Base-by-base conservation (phyloP, 2,329 filamentous ascomycete genomes). In the Aspergillus spinulosporus region DNA sequence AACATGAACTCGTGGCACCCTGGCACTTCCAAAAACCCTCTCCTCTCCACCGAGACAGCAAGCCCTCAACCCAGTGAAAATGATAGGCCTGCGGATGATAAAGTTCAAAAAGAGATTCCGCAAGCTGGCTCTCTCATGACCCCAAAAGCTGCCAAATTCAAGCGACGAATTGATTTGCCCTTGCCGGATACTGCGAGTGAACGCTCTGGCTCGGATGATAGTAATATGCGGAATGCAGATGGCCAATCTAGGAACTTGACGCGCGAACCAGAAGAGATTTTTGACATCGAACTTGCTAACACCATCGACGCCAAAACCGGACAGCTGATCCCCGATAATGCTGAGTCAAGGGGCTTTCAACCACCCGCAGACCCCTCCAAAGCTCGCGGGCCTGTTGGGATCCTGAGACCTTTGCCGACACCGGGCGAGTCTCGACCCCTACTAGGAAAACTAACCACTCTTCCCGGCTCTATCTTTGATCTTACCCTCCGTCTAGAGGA, bases 391-490 rank as follows among this genome's bases (percentile, higher is more conserved):
- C 54, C 56, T 48, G 49, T 37, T 40, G 50, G 29, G 49, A 58
- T 54, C 44, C 51, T 54, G 34, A 51, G 58, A 44, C 28, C 52
- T 29, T 31, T 62, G 11, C 37, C 52, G 40, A 60, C 64, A 8
- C 74, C 74, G n/a, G 54, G 66, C 42, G 73, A 73, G 57, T 69
- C 75, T 15, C 68, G 68, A 21, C 70, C 69, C 60, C 62, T 75
- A 3, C 79, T 91, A 1, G 91, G 88, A 5, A 83, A 84, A 53
- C 75, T 96, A 11, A 82, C 84, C 11, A 87, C 87, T 0, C 80
- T 86, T 0, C 66, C 81, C 0, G 84, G 84, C 11, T 96, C 92
- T 0, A 78, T 89, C 5, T 75, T 81, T 1, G 81, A 80, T 21
- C 80, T 90, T 26, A 83, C 81, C 0, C 78, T 95, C 32, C 81